A percentile compares a stretch with the other conserved stretches of the same genome.
phyloP scores from a whole-genome alignment of 2,329 filamentous ascomycete species.

The Fulvia fulva region DNA sequence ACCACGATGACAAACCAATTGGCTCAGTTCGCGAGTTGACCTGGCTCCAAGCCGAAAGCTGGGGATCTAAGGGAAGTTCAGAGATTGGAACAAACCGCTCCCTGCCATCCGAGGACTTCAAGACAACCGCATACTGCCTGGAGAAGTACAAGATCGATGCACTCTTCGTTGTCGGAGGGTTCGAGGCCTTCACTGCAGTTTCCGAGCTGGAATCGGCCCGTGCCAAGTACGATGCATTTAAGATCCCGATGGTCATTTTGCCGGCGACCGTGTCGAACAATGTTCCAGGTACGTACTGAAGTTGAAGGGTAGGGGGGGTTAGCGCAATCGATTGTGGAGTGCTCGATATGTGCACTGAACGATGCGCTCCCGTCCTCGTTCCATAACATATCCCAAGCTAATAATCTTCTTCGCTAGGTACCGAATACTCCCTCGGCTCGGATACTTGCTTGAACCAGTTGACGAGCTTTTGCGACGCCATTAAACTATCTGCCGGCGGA shows the following conservation, averaged over 20 bases:
- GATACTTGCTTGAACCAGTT: slow-evolving; percentile 96
- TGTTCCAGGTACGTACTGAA: slow-evolving; percentile 80
- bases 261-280: slow-evolving; percentile 99
- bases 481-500: slow-evolving; percentile 93
- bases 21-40: slow-evolving; percentile 79
- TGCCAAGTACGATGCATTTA: slow-evolving; percentile 74
- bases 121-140: slow-evolving; percentile 76
- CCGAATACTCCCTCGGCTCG: slow-evolving; percentile 93
- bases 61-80: slow-evolving; percentile 94
- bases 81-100: slow-evolving; percentile 98
- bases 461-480: slow-evolving; percentile 92
- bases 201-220: slow-evolving; percentile 81
- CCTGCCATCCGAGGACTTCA: slow-evolving; percentile 82
- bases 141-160: slow-evolving; percentile 85
- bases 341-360: too few species aligned
- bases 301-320: too few species aligned
- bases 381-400: too few species aligned
- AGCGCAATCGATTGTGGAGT: too few species aligned
- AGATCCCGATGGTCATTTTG: slow-evolving; percentile 85
- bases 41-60: slow-evolving; percentile 92
- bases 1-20: slow-evolving; percentile 77
- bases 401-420: slow-evolving; percentile 35
- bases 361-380: too few species aligned
- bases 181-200: slow-evolving; percentile 92
- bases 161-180: slow-evolving; percentile 83